Base-by-base conservation (phyloP, 2,329 filamentous ascomycete genomes). In the Orbilia javanica region DNA sequence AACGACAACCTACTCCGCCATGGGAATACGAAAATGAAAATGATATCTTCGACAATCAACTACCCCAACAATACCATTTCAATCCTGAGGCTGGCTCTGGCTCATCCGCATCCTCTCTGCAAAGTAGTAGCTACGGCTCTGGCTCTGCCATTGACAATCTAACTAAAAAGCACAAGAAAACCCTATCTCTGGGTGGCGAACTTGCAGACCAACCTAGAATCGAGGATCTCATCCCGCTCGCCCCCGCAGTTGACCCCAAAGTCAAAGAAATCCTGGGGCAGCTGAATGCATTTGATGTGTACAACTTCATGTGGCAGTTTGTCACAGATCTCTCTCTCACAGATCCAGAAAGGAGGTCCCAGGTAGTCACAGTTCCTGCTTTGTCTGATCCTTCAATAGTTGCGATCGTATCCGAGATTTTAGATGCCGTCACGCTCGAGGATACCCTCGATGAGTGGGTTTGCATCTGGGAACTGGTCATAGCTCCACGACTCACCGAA, bases 241-340 rank as follows among this genome's bases (percentile, higher is more conserved):
- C 20, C 2, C 39, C 62, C 13, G 18, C 60, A 4, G 22, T 66
- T 3, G 15, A 15, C 8, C 60, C 42, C 0, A 39, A 66, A 3
- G 29, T 62, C 15, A 11, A 50, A 13, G 25, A 55, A 36, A 63
- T 63, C n/a, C 15, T 75, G 5, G 20, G 27, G 8, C n/a, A 29
- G n/a, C 44, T 76, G 7, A 39, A 60, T 13, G 15, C 55, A 6
- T 65, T 69, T 4, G 46, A 64, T 20, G 29, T 76, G 25, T 55
- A 68, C 46, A 53, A 27, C 18, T 76, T 76, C 29, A 63, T 76
- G 42, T 69, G 52, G 22, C 60, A 64, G 34, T 25, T 69, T 10
- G 15, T 65, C 44, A 50, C 42, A 5, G 55, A 64, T 18, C 34
- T 69, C 15, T 46, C 65, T 1, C 18, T 46, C 20, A 48, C 55